Percentiles rank a stretch among this genome's conserved stretches.
Conservation (phyloP, 2,329 filamentous ascomycete genomes). For the Arthrinium phaeospermum region DNA sequence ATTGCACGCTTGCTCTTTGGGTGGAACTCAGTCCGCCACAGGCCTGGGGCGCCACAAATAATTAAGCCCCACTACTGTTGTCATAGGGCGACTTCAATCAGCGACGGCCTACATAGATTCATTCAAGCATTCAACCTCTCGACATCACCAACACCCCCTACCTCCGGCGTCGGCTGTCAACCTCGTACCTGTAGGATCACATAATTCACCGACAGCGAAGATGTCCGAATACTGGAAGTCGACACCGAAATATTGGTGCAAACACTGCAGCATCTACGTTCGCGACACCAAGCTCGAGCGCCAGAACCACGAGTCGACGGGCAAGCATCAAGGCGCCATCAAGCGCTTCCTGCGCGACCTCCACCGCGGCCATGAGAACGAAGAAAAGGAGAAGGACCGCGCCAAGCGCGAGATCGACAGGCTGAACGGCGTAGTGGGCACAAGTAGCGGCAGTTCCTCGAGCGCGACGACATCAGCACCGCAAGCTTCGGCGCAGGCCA, state of each 20-base stretch:
- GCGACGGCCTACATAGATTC: background rate
- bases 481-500: constrained; percentile 48
- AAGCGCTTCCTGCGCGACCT: constrained; percentile 90
- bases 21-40: background rate
- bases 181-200: background rate
- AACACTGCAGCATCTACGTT: constrained; percentile 89
- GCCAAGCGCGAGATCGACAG: constrained; percentile 86
- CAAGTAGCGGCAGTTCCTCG: constrained; percentile 35
- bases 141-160: background rate
- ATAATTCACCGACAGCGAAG: background rate
- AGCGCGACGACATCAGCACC: constrained; percentile 25
- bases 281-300: constrained; percentile 92
- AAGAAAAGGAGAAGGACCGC: constrained; percentile 80
- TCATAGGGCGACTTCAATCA: background rate
- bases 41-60: background rate
- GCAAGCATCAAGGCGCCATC: constrained; percentile 81
- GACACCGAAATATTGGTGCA: constrained; percentile 97
- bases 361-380: constrained; percentile 81
- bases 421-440: constrained; percentile 76
- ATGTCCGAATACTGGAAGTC: constrained; percentile 99
- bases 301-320: constrained; percentile 86
- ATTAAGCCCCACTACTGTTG: background rate
- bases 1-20: background rate
- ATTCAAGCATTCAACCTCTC: background rate
- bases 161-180: background rate